Evolutionary conservation across 2,329 filamentous ascomycete species (phyloP).

Genomic region (Colletotrichum orbiculare): DNA sequence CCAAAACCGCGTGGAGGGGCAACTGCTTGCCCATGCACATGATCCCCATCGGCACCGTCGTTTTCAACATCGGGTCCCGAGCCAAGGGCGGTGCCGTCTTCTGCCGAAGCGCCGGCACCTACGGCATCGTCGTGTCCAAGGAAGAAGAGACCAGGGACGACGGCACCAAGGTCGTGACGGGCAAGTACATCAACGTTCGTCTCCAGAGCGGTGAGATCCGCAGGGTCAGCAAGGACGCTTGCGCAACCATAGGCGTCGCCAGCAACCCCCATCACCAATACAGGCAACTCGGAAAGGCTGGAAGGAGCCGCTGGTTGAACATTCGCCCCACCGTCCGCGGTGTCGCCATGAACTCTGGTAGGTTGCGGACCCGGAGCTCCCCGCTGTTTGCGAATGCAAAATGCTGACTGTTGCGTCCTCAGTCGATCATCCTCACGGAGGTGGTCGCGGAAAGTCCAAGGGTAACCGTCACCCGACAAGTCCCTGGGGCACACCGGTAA

Average conservation of each 20-base stretch:
- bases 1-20: slow-evolving; percentile 91
- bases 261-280: slow-evolving; percentile 96
- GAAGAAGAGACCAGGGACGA: slow-evolving; percentile 77
- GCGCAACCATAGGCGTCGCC: slow-evolving; percentile 91
- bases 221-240: slow-evolving; percentile 89
- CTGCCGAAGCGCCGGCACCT: slow-evolving; percentile 94
- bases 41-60: slow-evolving; percentile 92
- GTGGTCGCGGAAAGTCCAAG: slow-evolving; percentile 99
- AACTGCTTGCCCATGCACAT: slow-evolving; percentile 97
- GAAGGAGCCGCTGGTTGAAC: slow-evolving; percentile 91
- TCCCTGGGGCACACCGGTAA: slow-evolving; percentile 94
- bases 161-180: slow-evolving; percentile 70
- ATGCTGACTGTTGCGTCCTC: slow-evolving; percentile 33
- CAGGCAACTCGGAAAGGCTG: slow-evolving; percentile 92
- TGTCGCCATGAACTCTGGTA: slow-evolving; percentile 97
- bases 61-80: slow-evolving; percentile 88
- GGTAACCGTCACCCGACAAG: slow-evolving; percentile 95
- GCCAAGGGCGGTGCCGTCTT: slow-evolving; percentile 84
- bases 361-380: slow-evolving; percentile 42
- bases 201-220: slow-evolving; percentile 94
- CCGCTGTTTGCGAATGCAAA: not conserved
- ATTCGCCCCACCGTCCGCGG: slow-evolving; percentile 96
- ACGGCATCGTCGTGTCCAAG: slow-evolving; percentile 88
- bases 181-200: slow-evolving; percentile 84
- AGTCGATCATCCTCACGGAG: slow-evolving; percentile 97